Conservation (phyloP, 345 rosid genomes). For the Rhizophora mangle region DNA sequence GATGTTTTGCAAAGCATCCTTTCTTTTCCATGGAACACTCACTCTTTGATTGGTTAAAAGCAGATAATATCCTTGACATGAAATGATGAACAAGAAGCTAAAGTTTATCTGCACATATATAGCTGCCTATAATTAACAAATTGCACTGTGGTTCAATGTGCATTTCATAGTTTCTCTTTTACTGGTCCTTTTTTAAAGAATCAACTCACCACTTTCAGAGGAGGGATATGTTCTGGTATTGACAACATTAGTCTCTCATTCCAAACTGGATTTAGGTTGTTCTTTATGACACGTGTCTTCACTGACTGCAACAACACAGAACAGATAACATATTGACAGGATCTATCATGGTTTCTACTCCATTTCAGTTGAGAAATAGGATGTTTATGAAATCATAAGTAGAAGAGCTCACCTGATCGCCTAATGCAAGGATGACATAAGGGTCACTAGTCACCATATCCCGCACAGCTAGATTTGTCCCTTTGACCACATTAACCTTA, state of each 20-base stretch:
- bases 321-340: background rate
- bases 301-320: conserved; percentile 58
- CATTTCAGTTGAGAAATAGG: conserved; percentile 2
- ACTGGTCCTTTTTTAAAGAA: background rate
- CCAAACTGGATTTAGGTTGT: conserved; percentile 97
- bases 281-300: conserved; percentile 87
- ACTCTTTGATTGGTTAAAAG: no score
- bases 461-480: conserved; percentile 87
- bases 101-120: no score
- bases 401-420: conserved; percentile 68
- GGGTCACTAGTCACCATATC: conserved; percentile 93
- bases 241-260: conserved; percentile 91
- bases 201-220: conserved; percentile 74
- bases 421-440: conserved; percentile 80
- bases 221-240: conserved; percentile 86
- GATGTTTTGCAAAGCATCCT: no score
- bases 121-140: no score
- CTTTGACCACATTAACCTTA: conserved; percentile 92
- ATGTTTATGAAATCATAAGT: conserved; percentile 2
- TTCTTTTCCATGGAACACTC: no score
- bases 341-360: conserved; percentile 4
- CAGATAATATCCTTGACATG: no score
- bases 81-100: no score
- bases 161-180: background rate
- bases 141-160: background rate